Evolutionary conservation across 306 rosid species (phyloP), one percentile per base, ranked within the genome.

Genomic region (Echinosophora koreensis): DNA sequence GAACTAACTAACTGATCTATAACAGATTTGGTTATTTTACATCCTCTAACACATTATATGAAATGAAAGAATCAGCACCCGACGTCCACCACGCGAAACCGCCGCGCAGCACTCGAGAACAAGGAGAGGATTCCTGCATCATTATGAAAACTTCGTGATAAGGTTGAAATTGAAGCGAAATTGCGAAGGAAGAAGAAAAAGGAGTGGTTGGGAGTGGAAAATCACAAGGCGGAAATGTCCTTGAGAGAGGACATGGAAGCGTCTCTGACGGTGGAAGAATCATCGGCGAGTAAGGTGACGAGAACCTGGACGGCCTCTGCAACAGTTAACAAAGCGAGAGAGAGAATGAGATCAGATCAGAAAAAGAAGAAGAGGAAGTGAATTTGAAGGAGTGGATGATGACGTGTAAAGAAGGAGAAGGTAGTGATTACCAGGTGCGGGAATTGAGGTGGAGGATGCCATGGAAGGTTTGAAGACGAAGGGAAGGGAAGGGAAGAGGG

Each of bases 221-320:
- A 82, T 83, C 80, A 94, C 98, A 94, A 77, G 2, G 92, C 73
- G 47, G 93, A 89, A 44, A 94, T 84, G 82, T 89, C 93, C 72
- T 89, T 82, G 82, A 94, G 98, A 56, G 98, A 89, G 57, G 92
- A 88, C 87, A 88, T 84, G 85, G 97, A 90, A 22, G 97, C 90
- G 71, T 86, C 85, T 77, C 97, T 81, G 69, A 94, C 98, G 42
- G 85, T 18, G 14, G 91, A 77, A 65, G 97, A 89, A 74, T 92
- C 98, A 74, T 94, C 98, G 3, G 96, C 90, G 16, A 94, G 89
- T 38, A 83, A 84, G 11, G 97, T 85, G 28, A 94, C 93, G 51
- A 94, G 87, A 86, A 94, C 90, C 75, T 92, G 96, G 30, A 94
- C 91, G 12, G 97, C 97, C 74, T 94, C 98, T 94, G 94, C 76